Evolutionary conservation across 164 flowering plant species (phyloP).

Genomic region (Vitis amurensis): DNA sequence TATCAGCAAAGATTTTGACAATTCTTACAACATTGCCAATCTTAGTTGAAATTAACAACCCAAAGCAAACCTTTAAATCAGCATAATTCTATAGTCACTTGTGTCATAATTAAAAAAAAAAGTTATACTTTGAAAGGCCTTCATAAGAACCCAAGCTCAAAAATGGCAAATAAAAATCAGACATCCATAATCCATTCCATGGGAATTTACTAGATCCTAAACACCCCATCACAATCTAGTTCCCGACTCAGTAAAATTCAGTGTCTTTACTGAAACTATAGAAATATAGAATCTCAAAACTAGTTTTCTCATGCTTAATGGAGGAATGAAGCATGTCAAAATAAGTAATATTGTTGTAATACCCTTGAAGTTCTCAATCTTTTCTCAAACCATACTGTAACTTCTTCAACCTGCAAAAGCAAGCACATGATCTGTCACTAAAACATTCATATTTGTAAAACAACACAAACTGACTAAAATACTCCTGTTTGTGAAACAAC

Average conservation of each 20-base stretch:
- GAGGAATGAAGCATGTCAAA: background rate
- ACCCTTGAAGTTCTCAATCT: slow-evolving; percentile 55
- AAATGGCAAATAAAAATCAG: too few relatives aligned
- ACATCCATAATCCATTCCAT: too few relatives aligned
- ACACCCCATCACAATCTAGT: too few relatives aligned
- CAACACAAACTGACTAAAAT: background rate
- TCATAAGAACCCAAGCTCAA: too few relatives aligned
- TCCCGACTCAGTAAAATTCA: too few relatives aligned
- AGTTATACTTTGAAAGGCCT: too few relatives aligned
- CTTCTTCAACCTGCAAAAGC: slow-evolving; percentile 81
- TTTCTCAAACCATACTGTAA: slow-evolving; percentile 75
- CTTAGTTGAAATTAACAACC: background rate
- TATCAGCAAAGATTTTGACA: background rate
- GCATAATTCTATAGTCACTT: background rate
- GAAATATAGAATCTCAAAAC: too few relatives aligned
- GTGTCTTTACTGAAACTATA: too few relatives aligned
- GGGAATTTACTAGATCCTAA: too few relatives aligned
- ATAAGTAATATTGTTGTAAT: background rate
- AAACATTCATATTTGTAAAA: slow-evolving; percentile 2
- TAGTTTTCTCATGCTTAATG: background rate
- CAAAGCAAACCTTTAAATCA: background rate
- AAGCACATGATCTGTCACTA: slow-evolving; percentile 5
- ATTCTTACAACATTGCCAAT: background rate
- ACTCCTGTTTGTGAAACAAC: background rate
- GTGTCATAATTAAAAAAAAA: background rate